Percentiles rank a stretch among this genome's conserved stretches.
These are phyloP conservation scores for Cucurbita argyrosperma DNA, from an alignment of 306 rosid species.

Conservation along the genomic window DNA sequence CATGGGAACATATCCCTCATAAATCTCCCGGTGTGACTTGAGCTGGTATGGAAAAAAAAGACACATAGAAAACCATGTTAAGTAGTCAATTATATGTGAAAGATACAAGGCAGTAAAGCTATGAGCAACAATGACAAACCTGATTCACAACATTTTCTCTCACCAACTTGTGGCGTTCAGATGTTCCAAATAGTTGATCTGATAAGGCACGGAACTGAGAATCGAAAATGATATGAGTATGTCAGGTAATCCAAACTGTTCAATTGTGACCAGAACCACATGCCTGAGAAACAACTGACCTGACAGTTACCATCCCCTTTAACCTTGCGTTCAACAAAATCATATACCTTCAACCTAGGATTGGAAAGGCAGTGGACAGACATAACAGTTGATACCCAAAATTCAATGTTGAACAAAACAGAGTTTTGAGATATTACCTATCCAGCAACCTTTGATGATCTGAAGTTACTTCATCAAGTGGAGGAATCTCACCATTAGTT, in stretches of 20 bases:
- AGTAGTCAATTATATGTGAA: not conserved
- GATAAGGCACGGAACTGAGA: conserved; percentile 75
- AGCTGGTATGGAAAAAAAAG: conserved; percentile 32
- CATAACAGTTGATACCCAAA: not conserved
- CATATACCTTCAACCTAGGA: conserved; percentile 50
- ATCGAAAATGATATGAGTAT: not conserved
- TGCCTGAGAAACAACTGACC: conserved; percentile 30
- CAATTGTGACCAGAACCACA: not conserved
- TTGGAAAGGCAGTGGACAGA: conserved; percentile 1
- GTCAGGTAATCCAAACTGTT: not conserved
- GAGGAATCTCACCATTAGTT: conserved; percentile 88
- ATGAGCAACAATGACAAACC: conserved; percentile 26
- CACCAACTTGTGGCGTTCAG: conserved; percentile 49
- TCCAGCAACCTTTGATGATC: conserved; percentile 85
- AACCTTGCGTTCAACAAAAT: conserved; percentile 47
- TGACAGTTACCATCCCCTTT: conserved; percentile 92
- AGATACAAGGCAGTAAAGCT: not conserved
- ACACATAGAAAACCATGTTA: conserved; percentile 15
- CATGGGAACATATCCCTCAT: conserved; percentile 90
- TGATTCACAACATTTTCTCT: conserved; percentile 57
- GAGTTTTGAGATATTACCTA: conserved; percentile 31
- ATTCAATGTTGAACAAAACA: not conserved
- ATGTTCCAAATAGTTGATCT: conserved; percentile 51
- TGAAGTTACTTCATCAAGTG: conserved; percentile 74
- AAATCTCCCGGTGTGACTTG: conserved; percentile 53